Evolutionary conservation across 1,284 basidiomycete species (phyloP).

Genomic region (Pholiota adiposa): DNA sequence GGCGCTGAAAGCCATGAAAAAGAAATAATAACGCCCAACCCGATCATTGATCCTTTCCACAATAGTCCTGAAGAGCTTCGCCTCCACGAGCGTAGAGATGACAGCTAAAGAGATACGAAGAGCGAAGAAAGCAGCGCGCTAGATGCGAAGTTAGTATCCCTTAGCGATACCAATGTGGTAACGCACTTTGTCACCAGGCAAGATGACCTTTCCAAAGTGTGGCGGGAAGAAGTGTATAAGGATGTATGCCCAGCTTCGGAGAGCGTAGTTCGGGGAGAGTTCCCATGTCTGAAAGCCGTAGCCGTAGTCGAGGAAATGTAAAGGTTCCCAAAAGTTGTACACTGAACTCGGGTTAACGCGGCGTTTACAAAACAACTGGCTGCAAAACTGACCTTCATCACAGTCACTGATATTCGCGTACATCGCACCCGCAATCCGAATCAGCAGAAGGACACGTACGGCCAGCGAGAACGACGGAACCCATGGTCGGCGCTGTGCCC

Average conservation of each 20-base stretch:
- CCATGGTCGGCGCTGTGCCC: slow-evolving; percentile 78
- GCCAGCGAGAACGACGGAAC: slow-evolving; percentile 83
- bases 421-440: slow-evolving; percentile 90
- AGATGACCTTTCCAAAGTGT: slow-evolving; percentile 41
- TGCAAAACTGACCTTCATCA: slow-evolving; percentile 78
- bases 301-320: slow-evolving; percentile 87
- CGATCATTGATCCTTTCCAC: slow-evolving; percentile 85
- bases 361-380: not conserved
- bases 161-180: slow-evolving; percentile 2
- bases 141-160: slow-evolving; percentile 6
- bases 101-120: slow-evolving; percentile 82
- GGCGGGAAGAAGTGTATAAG: slow-evolving; percentile 74
- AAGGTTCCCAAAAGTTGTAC: slow-evolving; percentile 98
- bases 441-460: slow-evolving; percentile 81
- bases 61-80: slow-evolving; percentile 84
- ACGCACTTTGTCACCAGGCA: slow-evolving; percentile 56
- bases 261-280: slow-evolving; percentile 86
- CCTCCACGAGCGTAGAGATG: slow-evolving; percentile 81
- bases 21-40: slow-evolving; percentile 90
- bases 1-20: slow-evolving; percentile 83
- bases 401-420: slow-evolving; percentile 96
- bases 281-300: slow-evolving; percentile 99
- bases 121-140: slow-evolving; percentile 89
- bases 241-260: slow-evolving; percentile 95
- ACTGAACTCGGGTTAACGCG: slow-evolving; percentile 51